Evolutionary conservation across 139 green algal species (phyloP), one percentile per base, ranked within the genome.

Genomic region (Chlorella vulgaris): DNA sequence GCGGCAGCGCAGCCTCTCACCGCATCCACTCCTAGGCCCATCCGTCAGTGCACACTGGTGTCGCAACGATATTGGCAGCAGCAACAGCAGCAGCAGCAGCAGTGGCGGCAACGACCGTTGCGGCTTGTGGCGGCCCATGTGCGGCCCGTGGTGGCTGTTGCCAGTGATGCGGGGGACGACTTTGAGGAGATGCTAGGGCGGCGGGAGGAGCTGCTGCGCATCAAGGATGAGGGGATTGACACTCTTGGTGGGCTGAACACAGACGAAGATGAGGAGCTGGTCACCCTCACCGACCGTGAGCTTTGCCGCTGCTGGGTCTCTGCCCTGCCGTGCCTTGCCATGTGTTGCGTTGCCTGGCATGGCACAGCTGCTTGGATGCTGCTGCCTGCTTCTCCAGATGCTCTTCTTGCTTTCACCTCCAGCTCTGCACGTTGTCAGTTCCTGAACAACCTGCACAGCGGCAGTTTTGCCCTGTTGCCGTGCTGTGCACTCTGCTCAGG

Each of bases 151-250:
- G 15, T 53, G 35, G 69, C 69, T 26, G 63, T 10, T 28, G 63
- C 50, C 35, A 28, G 73, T 26, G 73, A 79, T 31, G 33, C 43
- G 38, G 73, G 73, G 8, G 73, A 79, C 53, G 73, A 79, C 31
- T 79, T 69, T 55, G 73, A 79, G 73, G 73, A 79, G 43, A 79
- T 79, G 73, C 10, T 79, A 53, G 73, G 62, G 33, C 50, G 73
- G 7, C 53, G 73, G 10, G 73, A 69, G 7, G 53, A 53, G 73
- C 73, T 79, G 73, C 51, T 79, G 51, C 73, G 73, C 29, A 67
- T 55, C 26, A 24, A 35, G 26, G 51, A 67, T 24, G 73, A n/a
- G n/a, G n/a, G n/a, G n/a, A n/a, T n/a, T n/a, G n/a, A 79, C 39
- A 33, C 29, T 4, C 51, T 68, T 33, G n/a, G 8, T 1, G 43